Percentiles rank a stretch among this genome's conserved stretches.
Conservation (phyloP, 331 rosid genomes). For the Erythrophleum ivorense region DNA sequence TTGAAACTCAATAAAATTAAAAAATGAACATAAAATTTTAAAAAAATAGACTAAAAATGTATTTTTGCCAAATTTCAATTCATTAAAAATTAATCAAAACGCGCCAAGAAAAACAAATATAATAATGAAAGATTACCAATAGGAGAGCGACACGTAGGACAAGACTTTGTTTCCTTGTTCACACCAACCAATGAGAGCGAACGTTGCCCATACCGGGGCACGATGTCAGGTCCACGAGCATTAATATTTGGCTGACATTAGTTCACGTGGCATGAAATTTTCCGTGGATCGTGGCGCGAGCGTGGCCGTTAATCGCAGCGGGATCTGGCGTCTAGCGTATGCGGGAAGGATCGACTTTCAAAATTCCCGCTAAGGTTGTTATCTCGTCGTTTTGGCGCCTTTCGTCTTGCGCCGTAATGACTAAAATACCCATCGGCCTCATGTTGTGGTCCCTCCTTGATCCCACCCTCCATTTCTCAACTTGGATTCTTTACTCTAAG, state of each 20-base stretch:
- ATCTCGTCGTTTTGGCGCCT: conserved; percentile 36
- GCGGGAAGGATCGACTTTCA: conserved; percentile 41
- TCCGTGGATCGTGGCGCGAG: conserved; percentile 50
- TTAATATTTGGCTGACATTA: neutral
- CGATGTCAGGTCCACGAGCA: conserved; percentile 6
- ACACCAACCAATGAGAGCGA: conserved; percentile 37
- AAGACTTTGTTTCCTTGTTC: neutral
- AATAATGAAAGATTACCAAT: conserved; percentile 25
- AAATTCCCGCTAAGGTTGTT: conserved; percentile 54
- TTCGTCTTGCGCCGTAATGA: neutral
- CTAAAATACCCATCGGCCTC: neutral
- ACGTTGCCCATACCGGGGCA: conserved; percentile 16
- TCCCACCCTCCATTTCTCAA: neutral
- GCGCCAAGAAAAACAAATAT: neutral
- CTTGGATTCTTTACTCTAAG: too few species aligned
- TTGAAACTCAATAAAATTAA: too few species aligned
- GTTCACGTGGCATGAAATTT: conserved; percentile 22
- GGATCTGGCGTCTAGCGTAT: neutral
- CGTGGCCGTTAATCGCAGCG: conserved; percentile 33
- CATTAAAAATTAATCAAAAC: conserved; percentile 5
- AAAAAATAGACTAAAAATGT: too few species aligned
- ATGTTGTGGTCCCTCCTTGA: too few species aligned
- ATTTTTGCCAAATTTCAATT: neutral
- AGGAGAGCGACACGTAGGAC: conserved; percentile 31
- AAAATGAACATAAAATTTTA: too few species aligned